A percentile compares a stretch with the other conserved stretches of the same genome.
Conservation (phyloP, 1,139 yeast species). For the Yamadazyma epiphylla region DNA sequence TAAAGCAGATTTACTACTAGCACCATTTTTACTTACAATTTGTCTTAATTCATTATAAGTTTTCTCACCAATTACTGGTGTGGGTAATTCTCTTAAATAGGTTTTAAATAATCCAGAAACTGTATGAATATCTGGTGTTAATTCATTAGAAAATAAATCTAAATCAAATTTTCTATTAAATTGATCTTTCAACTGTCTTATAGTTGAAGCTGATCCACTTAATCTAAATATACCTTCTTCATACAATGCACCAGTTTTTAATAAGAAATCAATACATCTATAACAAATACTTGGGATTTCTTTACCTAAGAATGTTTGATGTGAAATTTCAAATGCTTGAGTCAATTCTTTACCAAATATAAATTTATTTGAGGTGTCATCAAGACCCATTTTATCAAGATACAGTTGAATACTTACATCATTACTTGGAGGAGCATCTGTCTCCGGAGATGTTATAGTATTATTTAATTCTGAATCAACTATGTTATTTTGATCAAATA, state of each 20-base stretch:
- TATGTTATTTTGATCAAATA: conserved; percentile 5
- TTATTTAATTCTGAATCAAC: conserved; percentile 4
- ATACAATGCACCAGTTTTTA: conserved; percentile 64
- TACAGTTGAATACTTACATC: conserved; percentile 30
- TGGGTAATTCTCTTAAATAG: conserved; percentile 69
- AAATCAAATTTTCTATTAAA: conserved; percentile 67
- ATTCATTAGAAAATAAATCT: conserved; percentile 48
- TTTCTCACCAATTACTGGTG: conserved; percentile 54
- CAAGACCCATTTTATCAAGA: conserved; percentile 37
- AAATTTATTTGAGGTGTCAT: conserved; percentile 29
- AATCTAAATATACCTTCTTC: conserved; percentile 91
- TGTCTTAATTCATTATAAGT: conserved; percentile 35
- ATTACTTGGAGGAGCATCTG: conserved; percentile 2
- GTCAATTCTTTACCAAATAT: conserved; percentile 68
- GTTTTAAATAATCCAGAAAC: conserved; percentile 75
- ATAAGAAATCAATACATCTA: conserved; percentile 70
- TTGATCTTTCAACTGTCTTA: conserved; percentile 65
- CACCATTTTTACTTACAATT: conserved; percentile 19
- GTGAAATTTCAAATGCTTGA: conserved; percentile 50
- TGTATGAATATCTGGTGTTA: conserved; percentile 64
- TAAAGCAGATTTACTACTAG: conserved; percentile 17
- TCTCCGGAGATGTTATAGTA: conserved; percentile 1
- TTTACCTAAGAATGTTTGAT: conserved; percentile 39
- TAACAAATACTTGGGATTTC: conserved; percentile 73
- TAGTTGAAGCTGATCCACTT: conserved; percentile 83